phyloP scores from a whole-genome alignment of 352 stramenopile genomes.

The Aphanomyces stellatus region DNA sequence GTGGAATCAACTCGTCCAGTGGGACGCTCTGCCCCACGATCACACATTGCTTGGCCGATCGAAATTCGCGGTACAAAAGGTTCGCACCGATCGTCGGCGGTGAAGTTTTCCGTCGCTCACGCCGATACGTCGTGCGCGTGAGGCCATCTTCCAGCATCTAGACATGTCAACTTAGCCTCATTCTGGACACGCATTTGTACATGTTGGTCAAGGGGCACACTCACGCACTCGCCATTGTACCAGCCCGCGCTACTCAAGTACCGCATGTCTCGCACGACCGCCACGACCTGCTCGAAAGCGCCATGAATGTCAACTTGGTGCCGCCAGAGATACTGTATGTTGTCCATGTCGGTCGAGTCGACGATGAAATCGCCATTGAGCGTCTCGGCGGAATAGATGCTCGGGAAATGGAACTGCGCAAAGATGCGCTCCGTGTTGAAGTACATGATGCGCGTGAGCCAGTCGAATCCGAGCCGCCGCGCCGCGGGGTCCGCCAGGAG shows the following conservation, averaged over 20 bases:
- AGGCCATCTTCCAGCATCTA: background rate
- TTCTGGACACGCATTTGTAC: background rate
- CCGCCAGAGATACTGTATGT: conserved; percentile 7
- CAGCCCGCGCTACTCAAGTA: background rate
- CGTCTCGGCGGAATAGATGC: background rate
- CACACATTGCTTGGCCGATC: background rate
- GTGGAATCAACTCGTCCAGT: background rate
- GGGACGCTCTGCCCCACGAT: conserved; percentile 11
- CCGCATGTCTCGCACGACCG: background rate
- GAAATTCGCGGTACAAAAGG: conserved; percentile 6
- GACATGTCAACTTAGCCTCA: too few relatives aligned
- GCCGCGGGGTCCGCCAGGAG: background rate
- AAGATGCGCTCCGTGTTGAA: conserved; percentile 2
- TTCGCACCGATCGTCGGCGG: background rate
- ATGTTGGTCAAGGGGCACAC: too few relatives aligned
- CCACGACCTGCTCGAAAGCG: background rate
- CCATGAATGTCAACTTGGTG: background rate
- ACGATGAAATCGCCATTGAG: background rate
- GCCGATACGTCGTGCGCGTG: background rate
- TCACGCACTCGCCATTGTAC: conserved; percentile 3
- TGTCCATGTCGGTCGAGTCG: background rate
- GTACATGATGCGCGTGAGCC: conserved; percentile 7
- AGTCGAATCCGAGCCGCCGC: conserved; percentile 5
- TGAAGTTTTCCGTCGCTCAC: background rate
- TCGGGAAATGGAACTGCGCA: background rate